These are phyloP conservation scores for Dictyophora rubrovolvata DNA, from an alignment of 768 basidiomycete genomes.

Conservation along the genomic window DNA sequence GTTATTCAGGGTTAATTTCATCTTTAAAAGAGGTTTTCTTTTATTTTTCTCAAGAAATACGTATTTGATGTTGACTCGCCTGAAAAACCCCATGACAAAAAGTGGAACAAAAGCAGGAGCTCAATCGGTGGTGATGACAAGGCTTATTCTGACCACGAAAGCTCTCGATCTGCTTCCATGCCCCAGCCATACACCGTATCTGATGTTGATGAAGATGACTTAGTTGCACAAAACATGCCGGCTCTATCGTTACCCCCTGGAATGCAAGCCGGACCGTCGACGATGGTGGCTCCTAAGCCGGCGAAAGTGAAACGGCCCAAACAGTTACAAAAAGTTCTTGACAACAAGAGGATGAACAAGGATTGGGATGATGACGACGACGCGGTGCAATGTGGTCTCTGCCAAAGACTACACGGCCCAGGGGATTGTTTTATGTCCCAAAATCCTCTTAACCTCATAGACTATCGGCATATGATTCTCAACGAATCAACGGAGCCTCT, in stretches of 20 bases:
- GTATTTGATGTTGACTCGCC: slow-evolving; percentile 29
- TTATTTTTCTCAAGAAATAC: slow-evolving; percentile 17
- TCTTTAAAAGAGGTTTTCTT: not conserved
- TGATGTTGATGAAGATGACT: not conserved
- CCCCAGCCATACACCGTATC: not conserved
- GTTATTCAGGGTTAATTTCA: not conserved
- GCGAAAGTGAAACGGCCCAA: not conserved
- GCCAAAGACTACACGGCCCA: slow-evolving; percentile 40
- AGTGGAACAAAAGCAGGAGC: not conserved
- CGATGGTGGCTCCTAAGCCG: not conserved
- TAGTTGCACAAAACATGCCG: not conserved
- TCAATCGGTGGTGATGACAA: not conserved
- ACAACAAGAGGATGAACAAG: slow-evolving; percentile 17
- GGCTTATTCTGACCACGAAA: not conserved
- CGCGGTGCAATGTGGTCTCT: slow-evolving; percentile 47
- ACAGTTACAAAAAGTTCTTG: too few relatives aligned
- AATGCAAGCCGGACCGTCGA: not conserved
- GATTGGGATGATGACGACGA: slow-evolving; percentile 13
- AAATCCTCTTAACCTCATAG: slow-evolving; percentile 51
- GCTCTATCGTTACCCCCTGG: not conserved
- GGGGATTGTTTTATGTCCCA: slow-evolving; percentile 55
- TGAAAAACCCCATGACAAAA: slow-evolving; percentile 22
- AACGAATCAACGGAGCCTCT: slow-evolving; percentile 58
- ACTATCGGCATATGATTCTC: slow-evolving; percentile 57
- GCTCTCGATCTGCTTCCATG: not conserved